phyloP scores from a whole-genome alignment of 352 stramenopile species.

The Phytophthora pisi region DNA sequence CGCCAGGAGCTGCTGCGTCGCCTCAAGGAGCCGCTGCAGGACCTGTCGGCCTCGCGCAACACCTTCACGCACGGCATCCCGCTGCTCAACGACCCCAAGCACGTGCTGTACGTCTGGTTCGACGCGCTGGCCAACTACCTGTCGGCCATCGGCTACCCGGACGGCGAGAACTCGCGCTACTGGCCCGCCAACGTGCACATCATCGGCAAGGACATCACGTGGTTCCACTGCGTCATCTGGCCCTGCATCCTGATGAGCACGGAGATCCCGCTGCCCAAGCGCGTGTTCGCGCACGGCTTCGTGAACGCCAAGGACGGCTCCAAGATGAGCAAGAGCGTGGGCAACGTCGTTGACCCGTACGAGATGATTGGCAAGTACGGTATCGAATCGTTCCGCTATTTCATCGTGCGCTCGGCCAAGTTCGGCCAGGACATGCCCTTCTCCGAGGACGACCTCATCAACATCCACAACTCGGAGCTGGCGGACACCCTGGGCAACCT shows the following conservation, averaged over 20 bases:
- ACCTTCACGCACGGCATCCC: slow-evolving; percentile 96
- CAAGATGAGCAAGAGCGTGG: slow-evolving; percentile 99
- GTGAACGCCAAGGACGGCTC: slow-evolving; percentile 98
- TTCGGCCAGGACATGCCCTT: slow-evolving; percentile 97
- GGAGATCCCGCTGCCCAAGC: slow-evolving; percentile 92
- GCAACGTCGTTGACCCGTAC: slow-evolving; percentile 98
- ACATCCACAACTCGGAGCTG: slow-evolving; percentile 98
- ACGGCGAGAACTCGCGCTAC: slow-evolving; percentile 77
- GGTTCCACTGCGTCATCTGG: slow-evolving; percentile 99
- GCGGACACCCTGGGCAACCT: slow-evolving; percentile 95
- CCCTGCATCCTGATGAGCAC: slow-evolving; percentile 99
- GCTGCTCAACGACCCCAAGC: slow-evolving; percentile 93
- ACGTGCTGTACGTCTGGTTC: slow-evolving; percentile 99
- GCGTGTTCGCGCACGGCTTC: slow-evolving; percentile 98
- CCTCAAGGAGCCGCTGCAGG: slow-evolving; percentile 93
- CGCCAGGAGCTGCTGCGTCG: slow-evolving; percentile 94
- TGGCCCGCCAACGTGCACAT: slow-evolving; percentile 87
- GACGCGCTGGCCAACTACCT: slow-evolving; percentile 99
- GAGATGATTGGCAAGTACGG: slow-evolving; percentile 95
- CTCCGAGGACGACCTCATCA: slow-evolving; percentile 91
- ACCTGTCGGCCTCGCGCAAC: slow-evolving; percentile 97
- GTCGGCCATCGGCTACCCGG: slow-evolving; percentile 94
- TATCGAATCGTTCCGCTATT: slow-evolving; percentile 96
- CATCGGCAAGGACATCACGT: slow-evolving; percentile 99
- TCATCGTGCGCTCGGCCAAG: slow-evolving; percentile 89